Evolutionary conservation across 306 rosid species (phyloP).

Genomic region (Prinsepia uniflora): DNA sequence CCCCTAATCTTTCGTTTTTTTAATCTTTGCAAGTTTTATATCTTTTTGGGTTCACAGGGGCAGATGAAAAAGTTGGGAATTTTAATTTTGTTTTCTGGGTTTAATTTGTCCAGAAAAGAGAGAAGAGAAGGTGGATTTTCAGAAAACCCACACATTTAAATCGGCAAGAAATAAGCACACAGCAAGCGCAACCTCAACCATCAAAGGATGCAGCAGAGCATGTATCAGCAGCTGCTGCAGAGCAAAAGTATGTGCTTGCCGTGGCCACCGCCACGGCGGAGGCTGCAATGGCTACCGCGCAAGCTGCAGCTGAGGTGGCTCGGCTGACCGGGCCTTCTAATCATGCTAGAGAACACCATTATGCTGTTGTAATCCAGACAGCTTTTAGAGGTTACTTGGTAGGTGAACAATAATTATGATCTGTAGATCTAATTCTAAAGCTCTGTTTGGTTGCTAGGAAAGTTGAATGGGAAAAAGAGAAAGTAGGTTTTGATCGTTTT

Average conservation of each 20-base stretch:
- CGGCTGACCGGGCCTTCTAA: slow-evolving; percentile 52
- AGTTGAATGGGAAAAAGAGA: neutral
- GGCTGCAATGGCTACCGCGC: slow-evolving; percentile 80
- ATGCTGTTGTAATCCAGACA: slow-evolving; percentile 73
- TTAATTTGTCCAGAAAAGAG: slow-evolving; percentile 55
- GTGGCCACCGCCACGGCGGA: slow-evolving; percentile 78
- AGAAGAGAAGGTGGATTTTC: slow-evolving; percentile 84
- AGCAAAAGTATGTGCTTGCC: slow-evolving; percentile 67
- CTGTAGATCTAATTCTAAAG: slow-evolving; percentile 26
- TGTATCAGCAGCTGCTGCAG: slow-evolving; percentile 24
- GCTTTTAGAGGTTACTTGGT: slow-evolving; percentile 93
- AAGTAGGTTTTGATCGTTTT: neutral
- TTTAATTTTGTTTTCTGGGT: slow-evolving; percentile 6
- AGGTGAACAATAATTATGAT: slow-evolving; percentile 15
- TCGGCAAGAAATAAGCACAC: slow-evolving; percentile 44
- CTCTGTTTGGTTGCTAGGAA: neutral
- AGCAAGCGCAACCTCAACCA: slow-evolving; percentile 26
- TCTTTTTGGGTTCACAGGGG: neutral
- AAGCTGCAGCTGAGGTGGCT: slow-evolving; percentile 64
- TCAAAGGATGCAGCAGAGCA: slow-evolving; percentile 8
- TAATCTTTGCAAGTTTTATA: neutral
- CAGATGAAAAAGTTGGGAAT: neutral
- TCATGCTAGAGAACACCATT: slow-evolving; percentile 38
- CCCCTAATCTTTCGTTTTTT: neutral
- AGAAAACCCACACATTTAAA: slow-evolving; percentile 44